Evolutionary conservation across 2,329 filamentous ascomycete genomes (phyloP).

Genomic region (Fusarium sp.): DNA sequence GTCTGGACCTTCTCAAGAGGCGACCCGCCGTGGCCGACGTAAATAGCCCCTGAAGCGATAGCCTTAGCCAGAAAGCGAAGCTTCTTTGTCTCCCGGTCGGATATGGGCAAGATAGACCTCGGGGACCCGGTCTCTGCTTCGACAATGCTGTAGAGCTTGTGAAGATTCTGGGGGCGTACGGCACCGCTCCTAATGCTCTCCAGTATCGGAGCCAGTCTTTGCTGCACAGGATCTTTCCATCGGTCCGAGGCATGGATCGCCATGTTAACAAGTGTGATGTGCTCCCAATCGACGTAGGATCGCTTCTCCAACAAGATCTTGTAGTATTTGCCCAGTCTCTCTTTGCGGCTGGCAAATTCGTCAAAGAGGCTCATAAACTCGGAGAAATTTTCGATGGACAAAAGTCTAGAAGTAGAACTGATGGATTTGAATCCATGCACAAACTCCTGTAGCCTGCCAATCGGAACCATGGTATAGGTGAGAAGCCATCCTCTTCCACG

Average conservation of each 20-base stretch:
- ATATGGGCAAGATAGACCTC: too few species aligned
- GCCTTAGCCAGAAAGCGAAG: constrained; percentile 12
- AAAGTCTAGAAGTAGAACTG: too few species aligned
- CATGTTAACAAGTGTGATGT: too few species aligned
- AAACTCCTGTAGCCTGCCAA: constrained; percentile 1
- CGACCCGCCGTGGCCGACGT: constrained; percentile 30
- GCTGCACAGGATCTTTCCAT: too few species aligned
- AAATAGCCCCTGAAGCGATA: constrained; percentile 7
- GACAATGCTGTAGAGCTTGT: background rate
- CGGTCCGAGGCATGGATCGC: too few species aligned
- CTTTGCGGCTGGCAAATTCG: background rate
- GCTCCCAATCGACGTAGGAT: background rate
- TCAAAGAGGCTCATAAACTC: constrained; percentile 23
- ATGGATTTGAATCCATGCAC: too few species aligned
- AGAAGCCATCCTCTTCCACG: constrained; percentile 14
- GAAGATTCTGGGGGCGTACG: background rate
- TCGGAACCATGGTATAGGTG: constrained; percentile 16
- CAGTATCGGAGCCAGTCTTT: background rate
- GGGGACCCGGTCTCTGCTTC: too few species aligned
- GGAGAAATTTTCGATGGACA: background rate
- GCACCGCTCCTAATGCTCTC: background rate
- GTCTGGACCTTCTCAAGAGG: background rate
- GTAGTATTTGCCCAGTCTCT: constrained; percentile 7
- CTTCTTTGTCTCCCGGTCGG: constrained; percentile 28
- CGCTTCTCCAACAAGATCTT: constrained; percentile 4